Evolutionary conservation across 2,329 filamentous ascomycete genomes (phyloP), one percentile per base, ranked within the genome.

Genomic region (Periconia sp.): DNA sequence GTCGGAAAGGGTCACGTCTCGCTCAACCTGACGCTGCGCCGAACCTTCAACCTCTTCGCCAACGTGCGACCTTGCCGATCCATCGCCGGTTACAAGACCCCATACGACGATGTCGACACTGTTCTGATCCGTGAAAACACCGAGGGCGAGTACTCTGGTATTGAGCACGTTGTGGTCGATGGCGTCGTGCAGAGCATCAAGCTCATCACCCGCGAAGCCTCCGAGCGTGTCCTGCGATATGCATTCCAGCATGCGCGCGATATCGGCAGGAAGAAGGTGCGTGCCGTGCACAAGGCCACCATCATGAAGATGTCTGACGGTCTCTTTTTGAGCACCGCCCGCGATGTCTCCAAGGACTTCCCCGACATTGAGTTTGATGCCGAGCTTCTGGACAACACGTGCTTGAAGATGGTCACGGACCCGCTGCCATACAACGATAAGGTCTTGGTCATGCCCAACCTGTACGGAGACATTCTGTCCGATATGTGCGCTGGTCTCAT

Each of bases 241-340:
- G 94, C 95, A 65, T 99, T 99, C 86, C 92, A 99, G 79, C 91
- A 99, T 73, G 94, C 94, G 61, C 83, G 94, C 75, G 84, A 89
- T 63, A 88, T 96, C 68, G 91, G 92, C 77, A 89, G 89, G 81
- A 92, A 85, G 72, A 96, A 96, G 88, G 92, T 97, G 67, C 90
- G 92, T 69, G 92, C 91, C 48, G 92, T 97, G 54, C 94, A 99
- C 88, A 99, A 99, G 85, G 94, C 94, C 73, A 97, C 94, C 70
- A 99, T 99, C 80, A 99, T 99, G 94, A 99, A 99, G 86, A 95
- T 96, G 89, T 92, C 88, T 71, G 94, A 99, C 74, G 94, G 94
- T 78, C 89, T 99, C 51, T 99, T 99, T 86, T 83, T 99, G 61
- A 88, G 83, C 74, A 90, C 88, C 52, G 94, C 87, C 61, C 80